phyloP scores from a whole-genome alignment of 225 moss, liverwort and hornwort species.

The Marchantia polymorpha region DNA sequence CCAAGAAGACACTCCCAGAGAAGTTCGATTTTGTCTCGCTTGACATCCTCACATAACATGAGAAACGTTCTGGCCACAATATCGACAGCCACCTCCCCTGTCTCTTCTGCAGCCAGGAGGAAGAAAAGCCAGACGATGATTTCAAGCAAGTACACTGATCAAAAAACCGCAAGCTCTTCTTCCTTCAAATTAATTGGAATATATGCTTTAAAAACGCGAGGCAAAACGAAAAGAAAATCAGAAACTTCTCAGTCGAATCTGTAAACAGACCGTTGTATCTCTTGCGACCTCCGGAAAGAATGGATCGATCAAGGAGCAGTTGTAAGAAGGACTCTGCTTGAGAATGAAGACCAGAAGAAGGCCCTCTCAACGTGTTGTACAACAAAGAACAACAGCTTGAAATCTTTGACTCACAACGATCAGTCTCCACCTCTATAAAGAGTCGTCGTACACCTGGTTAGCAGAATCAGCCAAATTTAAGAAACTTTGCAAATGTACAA shows the following conservation, averaged over 20 bases:
- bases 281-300: constrained; percentile 60
- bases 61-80: constrained; percentile 68
- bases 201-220: background rate
- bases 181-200: background rate
- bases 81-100: constrained; percentile 59
- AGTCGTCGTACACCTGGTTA: constrained; percentile 67
- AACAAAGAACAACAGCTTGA: constrained; percentile 71
- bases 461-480: background rate
- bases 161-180: background rate
- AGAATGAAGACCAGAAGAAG: constrained; percentile 84
- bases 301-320: constrained; percentile 74
- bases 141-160: background rate
- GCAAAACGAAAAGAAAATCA: background rate
- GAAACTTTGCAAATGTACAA: too few relatives aligned
- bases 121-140: background rate
- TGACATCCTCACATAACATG: constrained; percentile 73
- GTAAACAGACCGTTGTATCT: constrained; percentile 50
- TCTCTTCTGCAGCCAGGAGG: constrained; percentile 48
- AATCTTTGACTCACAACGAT: constrained; percentile 54
- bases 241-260: background rate
- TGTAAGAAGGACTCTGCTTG: constrained; percentile 76
- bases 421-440: constrained; percentile 71
- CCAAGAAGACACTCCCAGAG: constrained; percentile 72
- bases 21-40: constrained; percentile 72
- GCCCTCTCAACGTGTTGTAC: constrained; percentile 76